Conservation (phyloP, 352 stramenopile species). For the Globisporangium yorkense region DNA sequence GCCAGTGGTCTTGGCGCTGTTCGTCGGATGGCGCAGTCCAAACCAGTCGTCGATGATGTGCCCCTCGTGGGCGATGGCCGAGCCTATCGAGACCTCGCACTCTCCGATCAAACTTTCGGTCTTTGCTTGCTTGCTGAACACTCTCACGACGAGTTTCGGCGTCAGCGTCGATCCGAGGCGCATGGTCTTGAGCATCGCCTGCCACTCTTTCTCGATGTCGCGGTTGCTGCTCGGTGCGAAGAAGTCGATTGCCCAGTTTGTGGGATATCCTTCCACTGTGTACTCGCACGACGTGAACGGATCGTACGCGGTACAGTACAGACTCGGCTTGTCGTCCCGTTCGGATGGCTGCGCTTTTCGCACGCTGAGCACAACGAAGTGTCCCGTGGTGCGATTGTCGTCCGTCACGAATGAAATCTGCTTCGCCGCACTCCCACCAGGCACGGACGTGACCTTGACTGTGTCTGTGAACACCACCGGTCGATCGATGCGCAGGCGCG, state of each 20-base stretch:
- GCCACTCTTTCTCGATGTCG: conserved; percentile 53
- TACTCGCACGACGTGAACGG: conserved; percentile 77
- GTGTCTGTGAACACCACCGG: conserved; percentile 77
- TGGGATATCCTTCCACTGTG: conserved; percentile 54
- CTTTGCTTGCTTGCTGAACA: conserved; percentile 71
- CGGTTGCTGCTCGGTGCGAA: conserved; percentile 42
- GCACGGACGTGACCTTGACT: conserved; percentile 41
- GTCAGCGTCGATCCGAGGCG: conserved; percentile 53
- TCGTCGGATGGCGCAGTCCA: conserved; percentile 28
- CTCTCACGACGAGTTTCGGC: conserved; percentile 54
- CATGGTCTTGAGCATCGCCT: conserved; percentile 41
- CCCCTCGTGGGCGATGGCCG: conserved; percentile 64
- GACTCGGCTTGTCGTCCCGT: conserved; percentile 14
- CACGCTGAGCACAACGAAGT: conserved; percentile 74
- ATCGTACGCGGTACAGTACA: conserved; percentile 86
- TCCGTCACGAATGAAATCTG: conserved; percentile 45
- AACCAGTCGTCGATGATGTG: conserved; percentile 70
- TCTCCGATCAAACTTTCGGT: conserved; percentile 65
- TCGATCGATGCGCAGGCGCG: conserved; percentile 51
- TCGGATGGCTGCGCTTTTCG: conserved; percentile 37
- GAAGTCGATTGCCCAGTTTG: conserved; percentile 57
- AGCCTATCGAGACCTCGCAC: conserved; percentile 66
- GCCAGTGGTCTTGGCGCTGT: conserved; percentile 17
- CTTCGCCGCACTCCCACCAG: conserved; percentile 28
- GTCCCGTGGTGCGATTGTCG: conserved; percentile 18